A percentile compares a stretch with the other conserved stretches of the same genome.
Evolutionary conservation across 176 grass and related monocot species (phyloP).

Genomic region (Themeda triandra): DNA sequence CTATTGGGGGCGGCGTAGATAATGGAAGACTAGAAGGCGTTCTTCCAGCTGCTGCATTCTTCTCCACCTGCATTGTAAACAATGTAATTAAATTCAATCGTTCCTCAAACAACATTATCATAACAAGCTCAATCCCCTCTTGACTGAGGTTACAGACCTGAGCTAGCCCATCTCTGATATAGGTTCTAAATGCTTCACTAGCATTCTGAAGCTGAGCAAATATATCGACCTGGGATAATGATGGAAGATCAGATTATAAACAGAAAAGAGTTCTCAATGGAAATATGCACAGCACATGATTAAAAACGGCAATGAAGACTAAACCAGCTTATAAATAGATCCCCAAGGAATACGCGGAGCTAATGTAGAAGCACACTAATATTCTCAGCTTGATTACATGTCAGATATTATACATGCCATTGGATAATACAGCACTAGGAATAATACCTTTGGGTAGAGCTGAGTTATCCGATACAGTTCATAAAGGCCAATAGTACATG

Average conservation of each 20-base stretch:
- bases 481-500: constrained; percentile 91
- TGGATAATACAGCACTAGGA: neutral
- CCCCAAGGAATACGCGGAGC: neutral
- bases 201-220: constrained; percentile 99
- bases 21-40: constrained; percentile 87
- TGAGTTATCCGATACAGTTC: constrained; percentile 96
- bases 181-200: constrained; percentile 98
- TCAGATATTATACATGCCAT: neutral
- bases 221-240: constrained; percentile 81
- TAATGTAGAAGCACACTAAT: neutral
- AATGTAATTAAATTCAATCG: neutral
- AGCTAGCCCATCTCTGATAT: constrained; percentile 92
- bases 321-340: neutral
- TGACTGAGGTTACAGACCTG: constrained; percentile 51
- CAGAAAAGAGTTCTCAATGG: neutral
- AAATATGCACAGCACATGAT: neutral
- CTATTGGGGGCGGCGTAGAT: constrained; percentile 88
- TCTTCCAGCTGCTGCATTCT: constrained; percentile 82
- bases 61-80: constrained; percentile 77
- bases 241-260: neutral
- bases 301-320: neutral
- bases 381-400: neutral
- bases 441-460: constrained; percentile 90
- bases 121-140: neutral
- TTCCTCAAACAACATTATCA: neutral